Percentiles rank a stretch among this genome's conserved stretches.
These are phyloP conservation scores for Beauveria pseudobassiana DNA, from an alignment of 2,329 filamentous ascomycete genomes.

Conservation along the genomic window DNA sequence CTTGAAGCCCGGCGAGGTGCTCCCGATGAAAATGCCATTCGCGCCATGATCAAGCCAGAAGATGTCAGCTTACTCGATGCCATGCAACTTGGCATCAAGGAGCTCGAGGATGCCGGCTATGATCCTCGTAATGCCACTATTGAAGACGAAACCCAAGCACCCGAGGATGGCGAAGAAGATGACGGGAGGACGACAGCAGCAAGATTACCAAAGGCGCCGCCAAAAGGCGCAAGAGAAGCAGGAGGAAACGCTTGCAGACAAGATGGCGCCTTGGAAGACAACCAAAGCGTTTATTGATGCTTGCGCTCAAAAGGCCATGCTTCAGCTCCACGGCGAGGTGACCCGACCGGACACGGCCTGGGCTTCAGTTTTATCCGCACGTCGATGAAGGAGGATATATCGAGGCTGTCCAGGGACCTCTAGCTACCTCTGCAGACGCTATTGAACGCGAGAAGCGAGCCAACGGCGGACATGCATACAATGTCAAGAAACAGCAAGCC, in stretches of 20 bases:
- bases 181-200: slow-evolving; percentile 38
- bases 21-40: slow-evolving; percentile 74
- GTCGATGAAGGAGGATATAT: slow-evolving; percentile 95
- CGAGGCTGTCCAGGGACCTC: slow-evolving; percentile 64
- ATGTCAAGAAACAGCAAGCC: slow-evolving; percentile 87
- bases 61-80: slow-evolving; percentile 91
- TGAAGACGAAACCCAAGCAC: slow-evolving; percentile 57
- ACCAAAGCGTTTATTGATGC: slow-evolving; percentile 96
- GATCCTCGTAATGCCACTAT: slow-evolving; percentile 54
- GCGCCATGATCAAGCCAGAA: slow-evolving; percentile 87
- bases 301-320: slow-evolving; percentile 91
- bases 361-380: slow-evolving; percentile 97
- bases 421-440: slow-evolving; percentile 68
- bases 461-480: slow-evolving; percentile 93
- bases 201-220: slow-evolving; percentile 28
- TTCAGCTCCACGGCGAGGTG: slow-evolving; percentile 87
- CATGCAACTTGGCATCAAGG: slow-evolving; percentile 91
- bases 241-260: slow-evolving; percentile 72
- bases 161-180: slow-evolving; percentile 55
- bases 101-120: slow-evolving; percentile 86
- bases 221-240: slow-evolving; percentile 41
- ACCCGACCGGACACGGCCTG: slow-evolving; percentile 86
- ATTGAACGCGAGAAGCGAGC: slow-evolving; percentile 81
- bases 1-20: slow-evolving; percentile 60
- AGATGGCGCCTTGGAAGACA: slow-evolving; percentile 91